Conservation (phyloP, 192 early-diverging fungal genomes). For the Mortierella hygrophila region DNA sequence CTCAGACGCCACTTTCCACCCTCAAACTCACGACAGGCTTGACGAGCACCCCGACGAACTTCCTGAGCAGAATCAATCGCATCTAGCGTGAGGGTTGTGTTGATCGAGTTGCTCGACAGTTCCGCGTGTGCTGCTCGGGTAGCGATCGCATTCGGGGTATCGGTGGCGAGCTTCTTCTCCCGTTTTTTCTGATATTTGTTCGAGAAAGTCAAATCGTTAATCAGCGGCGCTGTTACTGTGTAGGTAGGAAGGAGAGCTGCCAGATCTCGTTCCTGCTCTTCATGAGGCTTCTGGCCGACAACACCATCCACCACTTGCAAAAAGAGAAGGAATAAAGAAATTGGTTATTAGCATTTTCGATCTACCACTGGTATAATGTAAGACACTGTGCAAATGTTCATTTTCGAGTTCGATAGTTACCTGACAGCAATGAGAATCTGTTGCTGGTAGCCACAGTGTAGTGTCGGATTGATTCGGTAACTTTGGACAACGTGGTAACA, state of each 20-base stretch:
- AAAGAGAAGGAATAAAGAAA: neutral
- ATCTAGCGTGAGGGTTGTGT: too few species aligned
- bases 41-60: too few species aligned
- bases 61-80: too few species aligned
- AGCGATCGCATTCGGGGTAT: neutral
- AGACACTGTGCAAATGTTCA: neutral
- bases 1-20: too few species aligned
- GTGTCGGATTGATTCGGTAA: too few species aligned
- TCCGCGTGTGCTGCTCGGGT: too few species aligned
- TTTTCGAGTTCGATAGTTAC: too few species aligned
- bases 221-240: neutral
- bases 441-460: too few species aligned
- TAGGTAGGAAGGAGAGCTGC: neutral
- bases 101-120: too few species aligned
- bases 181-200: neutral
- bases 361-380: neutral
- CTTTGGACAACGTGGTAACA: too few species aligned
- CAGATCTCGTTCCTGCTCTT: neutral
- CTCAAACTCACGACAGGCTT: too few species aligned
- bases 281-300: neutral
- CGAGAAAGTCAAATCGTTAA: neutral
- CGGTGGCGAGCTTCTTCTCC: neutral
- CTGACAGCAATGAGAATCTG: too few species aligned
- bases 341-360: neutral
- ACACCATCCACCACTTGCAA: neutral